Evolutionary conservation across 1,284 basidiomycete species (phyloP).

Genomic region (Fomitopsis schrenkii): DNA sequence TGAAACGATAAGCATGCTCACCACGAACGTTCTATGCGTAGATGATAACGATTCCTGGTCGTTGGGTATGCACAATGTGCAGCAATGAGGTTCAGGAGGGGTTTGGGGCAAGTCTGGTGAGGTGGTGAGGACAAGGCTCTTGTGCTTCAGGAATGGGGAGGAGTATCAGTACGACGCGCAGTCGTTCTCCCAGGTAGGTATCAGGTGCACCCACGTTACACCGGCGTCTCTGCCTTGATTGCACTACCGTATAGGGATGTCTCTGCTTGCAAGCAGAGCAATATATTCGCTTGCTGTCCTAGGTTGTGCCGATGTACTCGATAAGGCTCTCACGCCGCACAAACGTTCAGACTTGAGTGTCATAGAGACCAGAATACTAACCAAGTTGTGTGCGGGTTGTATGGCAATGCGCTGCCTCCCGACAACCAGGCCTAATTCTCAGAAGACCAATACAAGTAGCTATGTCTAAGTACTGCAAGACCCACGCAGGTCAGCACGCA

Average conservation of each 20-base stretch:
- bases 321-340: not conserved
- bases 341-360: not conserved
- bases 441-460: not conserved
- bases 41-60: not conserved
- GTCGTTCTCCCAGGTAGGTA: not conserved
- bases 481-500: not conserved
- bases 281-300: not conserved
- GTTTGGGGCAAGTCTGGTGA: not conserved
- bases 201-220: not conserved
- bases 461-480: conserved; percentile 6
- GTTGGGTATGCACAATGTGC: not conserved
- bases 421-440: not conserved
- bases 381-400: not conserved
- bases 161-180: not conserved
- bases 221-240: not conserved
- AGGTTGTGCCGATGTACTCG: not conserved
- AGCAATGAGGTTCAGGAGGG: not conserved
- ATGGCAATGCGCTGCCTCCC: not conserved
- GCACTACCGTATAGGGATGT: not conserved
- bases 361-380: not conserved
- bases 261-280: not conserved
- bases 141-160: not conserved
- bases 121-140: not conserved
- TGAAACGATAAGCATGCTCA: not conserved
- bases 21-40: not conserved